phyloP scores from a whole-genome alignment of 2,329 filamentous ascomycete species.

The Boeremia lycopersici region DNA sequence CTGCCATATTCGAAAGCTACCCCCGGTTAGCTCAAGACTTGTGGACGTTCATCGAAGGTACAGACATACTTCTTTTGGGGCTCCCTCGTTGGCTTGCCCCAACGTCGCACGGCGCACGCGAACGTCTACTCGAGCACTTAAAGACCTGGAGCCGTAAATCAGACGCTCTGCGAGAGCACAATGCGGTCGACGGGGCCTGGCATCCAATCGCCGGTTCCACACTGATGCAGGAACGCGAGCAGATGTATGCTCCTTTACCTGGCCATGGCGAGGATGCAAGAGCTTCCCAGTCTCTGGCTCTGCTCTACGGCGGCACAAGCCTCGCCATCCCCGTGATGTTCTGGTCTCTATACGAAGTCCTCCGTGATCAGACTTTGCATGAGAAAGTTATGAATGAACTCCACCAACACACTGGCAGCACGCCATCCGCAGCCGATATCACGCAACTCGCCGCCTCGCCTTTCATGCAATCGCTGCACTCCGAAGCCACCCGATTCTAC shows the following conservation, averaged over 20 bases:
- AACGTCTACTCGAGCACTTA: constrained; percentile 20
- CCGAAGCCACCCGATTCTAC: constrained; percentile 21
- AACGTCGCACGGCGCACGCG: constrained; percentile 18
- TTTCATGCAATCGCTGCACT: constrained; percentile 23
- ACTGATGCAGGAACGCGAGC: constrained; percentile 23
- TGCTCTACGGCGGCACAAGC: constrained; percentile 24
- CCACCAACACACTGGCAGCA: neutral
- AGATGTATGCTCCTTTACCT: constrained; percentile 17
- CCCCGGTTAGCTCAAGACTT: constrained; percentile 17
- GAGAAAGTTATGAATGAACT: constrained; percentile 3
- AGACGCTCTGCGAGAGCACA: constrained; percentile 3
- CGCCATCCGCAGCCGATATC: constrained; percentile 1
- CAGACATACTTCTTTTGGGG: constrained; percentile 19
- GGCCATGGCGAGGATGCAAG: constrained; percentile 19
- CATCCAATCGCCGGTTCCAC: constrained; percentile 19
- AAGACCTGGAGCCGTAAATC: constrained; percentile 7
- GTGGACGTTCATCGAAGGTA: constrained; percentile 26
- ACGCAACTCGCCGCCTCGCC: constrained; percentile 18
- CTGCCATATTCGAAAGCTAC: constrained; percentile 13
- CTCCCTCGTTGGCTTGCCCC: constrained; percentile 18
- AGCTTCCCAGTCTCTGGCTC: constrained; percentile 21
- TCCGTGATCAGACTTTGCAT: constrained; percentile 3
- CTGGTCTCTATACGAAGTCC: constrained; percentile 24
- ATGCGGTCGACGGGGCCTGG: constrained; percentile 11
- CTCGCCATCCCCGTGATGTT: constrained; percentile 21